phyloP scores from a whole-genome alignment of 2,329 filamentous ascomycete genomes.

The Penicillium sp. region DNA sequence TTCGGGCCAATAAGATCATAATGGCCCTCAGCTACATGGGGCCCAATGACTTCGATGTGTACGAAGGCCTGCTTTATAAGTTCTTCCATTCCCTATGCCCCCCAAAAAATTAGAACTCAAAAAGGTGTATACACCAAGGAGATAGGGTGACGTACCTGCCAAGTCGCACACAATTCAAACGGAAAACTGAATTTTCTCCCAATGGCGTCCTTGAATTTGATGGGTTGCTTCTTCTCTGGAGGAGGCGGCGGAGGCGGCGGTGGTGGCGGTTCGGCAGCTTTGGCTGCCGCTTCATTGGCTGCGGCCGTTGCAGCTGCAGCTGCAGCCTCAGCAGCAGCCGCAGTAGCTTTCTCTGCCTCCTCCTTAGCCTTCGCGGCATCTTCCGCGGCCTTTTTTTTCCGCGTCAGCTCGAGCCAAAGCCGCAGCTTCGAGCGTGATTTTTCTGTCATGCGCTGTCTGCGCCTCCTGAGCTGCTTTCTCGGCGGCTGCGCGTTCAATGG shows the following conservation, averaged over 20 bases:
- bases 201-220: slow-evolving; percentile 88
- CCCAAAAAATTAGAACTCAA: slow-evolving; percentile 19
- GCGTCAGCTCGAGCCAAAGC: slow-evolving; percentile 52
- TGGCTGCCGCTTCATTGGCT: slow-evolving; percentile 36
- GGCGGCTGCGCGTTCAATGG: slow-evolving; percentile 54
- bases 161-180: slow-evolving; percentile 78
- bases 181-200: slow-evolving; percentile 91
- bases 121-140: slow-evolving; percentile 17
- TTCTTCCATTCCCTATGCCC: slow-evolving; percentile 74
- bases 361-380: slow-evolving; percentile 50
- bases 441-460: slow-evolving; percentile 43
- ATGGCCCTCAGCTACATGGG: slow-evolving; percentile 73
- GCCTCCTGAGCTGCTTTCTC: slow-evolving; percentile 34
- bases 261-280: slow-evolving; percentile 30
- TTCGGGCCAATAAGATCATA: slow-evolving; percentile 78
- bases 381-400: slow-evolving; percentile 45
- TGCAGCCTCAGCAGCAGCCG: slow-evolving; percentile 41
- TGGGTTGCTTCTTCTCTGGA: slow-evolving; percentile 66
- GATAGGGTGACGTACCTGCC: slow-evolving; percentile 61
- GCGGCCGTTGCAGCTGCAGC: slow-evolving; percentile 40
- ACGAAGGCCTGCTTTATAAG: slow-evolving; percentile 81
- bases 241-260: slow-evolving; percentile 41
- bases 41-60: slow-evolving; percentile 73
- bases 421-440: slow-evolving; percentile 44
- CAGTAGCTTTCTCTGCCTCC: slow-evolving; percentile 45